Evolutionary conservation across 805 yeast genomes (phyloP), one percentile per base, ranked within the genome.

Genomic region (Brettanomyces custersianus): DNA sequence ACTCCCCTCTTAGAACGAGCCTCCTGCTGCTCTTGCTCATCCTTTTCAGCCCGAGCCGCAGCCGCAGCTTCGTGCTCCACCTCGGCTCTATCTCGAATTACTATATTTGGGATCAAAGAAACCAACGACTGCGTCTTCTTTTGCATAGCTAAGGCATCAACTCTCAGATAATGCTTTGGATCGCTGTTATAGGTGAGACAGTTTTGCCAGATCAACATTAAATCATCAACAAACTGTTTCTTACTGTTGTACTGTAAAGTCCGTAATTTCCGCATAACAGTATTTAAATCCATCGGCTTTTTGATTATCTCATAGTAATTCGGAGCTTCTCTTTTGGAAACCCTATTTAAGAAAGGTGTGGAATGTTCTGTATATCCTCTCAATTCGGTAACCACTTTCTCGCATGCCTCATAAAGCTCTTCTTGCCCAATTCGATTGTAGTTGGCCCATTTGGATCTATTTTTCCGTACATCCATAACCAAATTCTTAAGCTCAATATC

Each of bases 251-350:
- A 92, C 47, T 84, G 90, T 42, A 84, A 76, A 4, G 70, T 65
- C 51, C 87, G 87, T 49, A 94, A 62, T 55, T 90, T 92, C 51
- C 87, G 88, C 77, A 86, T 68, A 11, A 94, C 95, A 0, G 96
- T 90, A 51, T 87, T 88, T 46, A 92, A 65, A 53, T 92, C 99
- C 99, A 92, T 92, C 17, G 99, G 97, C 39, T 74, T 75, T 48
- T 86, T 88, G 49, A 92, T 90, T 29, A 92, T 70, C 38, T 80
- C 79, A 45, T 86, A 86, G 59, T 92, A 92, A 54, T 92, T 92
- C 6, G 98, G 99, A 0, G 99, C 99, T 51, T 92, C 99, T 38
- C 98, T 71, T 54, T 92, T 92, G 40, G 92, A 85, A n/a, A 92
- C 99, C 52, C 85, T 84, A 60, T 88, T 92, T 45, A 92, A 66